Evolutionary conservation across 768 basidiomycete species (phyloP), one percentile per base, ranked within the genome.

Genomic region (Mycena floridula): DNA sequence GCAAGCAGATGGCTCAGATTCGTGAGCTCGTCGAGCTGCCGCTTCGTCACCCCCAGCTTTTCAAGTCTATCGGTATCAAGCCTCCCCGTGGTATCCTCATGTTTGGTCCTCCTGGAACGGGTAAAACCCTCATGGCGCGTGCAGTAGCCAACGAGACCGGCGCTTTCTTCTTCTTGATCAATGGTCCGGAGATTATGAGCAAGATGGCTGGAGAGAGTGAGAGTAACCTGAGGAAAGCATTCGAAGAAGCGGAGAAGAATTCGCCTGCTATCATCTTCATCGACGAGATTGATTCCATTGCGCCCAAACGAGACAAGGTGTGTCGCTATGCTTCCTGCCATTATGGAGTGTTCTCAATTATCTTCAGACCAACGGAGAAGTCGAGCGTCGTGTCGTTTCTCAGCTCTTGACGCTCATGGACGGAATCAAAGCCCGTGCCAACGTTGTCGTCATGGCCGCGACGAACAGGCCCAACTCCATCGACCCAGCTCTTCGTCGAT

Each of bases 61-160:
- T 98, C 85, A 99, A 99, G 64, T 94, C 94, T 21, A 99, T 99
- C 61, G 96, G 96, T 81, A 99, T 99, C 79, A 99, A 98, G 66
- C 96, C 96, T 25, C 95, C 95, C 20, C 86, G 95, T 54, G 95
- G 95, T 77, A 94, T 99, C 58, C 84, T 99, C 53, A 87, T 99
- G 91, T 99, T 79, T 59, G 95, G 95, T 45, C 95, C 95, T 51
- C 95, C 95, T 25, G 96, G 96, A 74, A 98, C 95, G 18, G 96
- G 96, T 76, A 99, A 98, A 73, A 98, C 96, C 5, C 79, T 99
- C 53, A 99, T 99, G 95, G 96, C 96, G 42, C 85, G 96, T 55
- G 96, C 96, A 6, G 96, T 99, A 38, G 96, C 96, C 51, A 99
- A 99, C 63, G 96, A 99, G 68, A 99, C 96, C 22, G 96, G 96